phyloP scores from a whole-genome alignment of 345 rosid species.

The Salix arbutifolia region DNA sequence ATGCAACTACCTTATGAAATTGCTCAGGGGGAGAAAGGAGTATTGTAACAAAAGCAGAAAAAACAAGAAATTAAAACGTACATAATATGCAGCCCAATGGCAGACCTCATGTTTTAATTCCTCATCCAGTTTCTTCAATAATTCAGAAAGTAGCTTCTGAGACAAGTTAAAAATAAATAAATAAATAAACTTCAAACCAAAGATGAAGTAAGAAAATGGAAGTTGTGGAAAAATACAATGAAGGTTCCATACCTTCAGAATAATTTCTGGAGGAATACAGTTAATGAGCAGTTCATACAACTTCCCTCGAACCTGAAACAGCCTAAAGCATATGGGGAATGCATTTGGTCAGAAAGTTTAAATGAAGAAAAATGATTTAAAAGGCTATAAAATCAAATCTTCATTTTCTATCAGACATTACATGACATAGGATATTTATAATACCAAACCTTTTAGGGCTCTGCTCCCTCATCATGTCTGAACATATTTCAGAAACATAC shows the following conservation, averaged over 20 bases:
- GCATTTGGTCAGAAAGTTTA: constrained; percentile 8
- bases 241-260: constrained; percentile 57
- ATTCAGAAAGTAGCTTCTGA: constrained; percentile 76
- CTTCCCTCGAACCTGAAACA: constrained; percentile 91
- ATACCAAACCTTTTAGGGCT: constrained; percentile 72
- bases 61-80: constrained; percentile 28
- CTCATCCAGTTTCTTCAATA: constrained; percentile 80
- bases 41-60: neutral
- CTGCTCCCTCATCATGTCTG: constrained; percentile 91
- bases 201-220: neutral
- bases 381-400: neutral
- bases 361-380: neutral
- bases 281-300: constrained; percentile 75
- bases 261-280: constrained; percentile 85
- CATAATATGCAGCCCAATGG: constrained; percentile 98
- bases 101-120: constrained; percentile 90
- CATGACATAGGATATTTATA: neutral
- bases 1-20: neutral
- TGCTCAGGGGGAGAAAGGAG: neutral
- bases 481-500: constrained; percentile 75
- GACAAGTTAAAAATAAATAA: neutral
- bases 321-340: constrained; percentile 38
- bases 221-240: neutral
- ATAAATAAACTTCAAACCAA: constrained; percentile 7
- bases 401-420: neutral